These are phyloP conservation scores for Cystofilobasidium ferigula DNA, from an alignment of 768 basidiomycete species.

Conservation along the genomic window DNA sequence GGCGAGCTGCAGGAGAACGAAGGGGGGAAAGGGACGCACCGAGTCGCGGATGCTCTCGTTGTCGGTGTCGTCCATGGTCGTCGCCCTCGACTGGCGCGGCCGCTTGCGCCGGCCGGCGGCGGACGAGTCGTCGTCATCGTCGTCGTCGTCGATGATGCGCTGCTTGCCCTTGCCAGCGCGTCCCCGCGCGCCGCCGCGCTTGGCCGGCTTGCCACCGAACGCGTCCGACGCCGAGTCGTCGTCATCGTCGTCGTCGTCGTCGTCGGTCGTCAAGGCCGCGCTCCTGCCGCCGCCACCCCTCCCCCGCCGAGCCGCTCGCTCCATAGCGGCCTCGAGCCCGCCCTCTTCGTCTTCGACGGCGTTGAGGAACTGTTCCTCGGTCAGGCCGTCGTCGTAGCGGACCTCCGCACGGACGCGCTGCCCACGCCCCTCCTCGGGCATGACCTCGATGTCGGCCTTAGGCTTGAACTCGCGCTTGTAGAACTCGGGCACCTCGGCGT, in stretches of 20 bases:
- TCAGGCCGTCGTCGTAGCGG: slow-evolving; percentile 84
- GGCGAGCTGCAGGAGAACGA: background rate
- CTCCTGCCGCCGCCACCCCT: background rate
- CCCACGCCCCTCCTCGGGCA: slow-evolving; percentile 59
- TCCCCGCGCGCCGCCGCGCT: slow-evolving; percentile 68
- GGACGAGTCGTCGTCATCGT: slow-evolving; percentile 33
- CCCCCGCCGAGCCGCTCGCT: slow-evolving; percentile 27
- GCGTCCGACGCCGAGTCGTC: slow-evolving; percentile 12
- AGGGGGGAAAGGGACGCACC: slow-evolving; percentile 31
- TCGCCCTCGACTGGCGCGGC: slow-evolving; percentile 44
- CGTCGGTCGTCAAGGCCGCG: background rate
- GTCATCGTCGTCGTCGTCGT: slow-evolving; percentile 17
- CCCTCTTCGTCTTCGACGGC: slow-evolving; percentile 35
- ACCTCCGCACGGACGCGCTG: slow-evolving; percentile 72
- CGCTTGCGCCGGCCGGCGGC: slow-evolving; percentile 31
- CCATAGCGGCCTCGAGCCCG: slow-evolving; percentile 31
- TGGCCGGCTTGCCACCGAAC: slow-evolving; percentile 44
- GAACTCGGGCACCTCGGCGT: slow-evolving; percentile 84
- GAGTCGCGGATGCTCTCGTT: slow-evolving; percentile 47
- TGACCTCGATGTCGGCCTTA: slow-evolving; percentile 40
- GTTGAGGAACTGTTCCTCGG: slow-evolving; percentile 84
- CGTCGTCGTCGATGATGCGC: slow-evolving; percentile 40
- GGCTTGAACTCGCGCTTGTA: slow-evolving; percentile 43
- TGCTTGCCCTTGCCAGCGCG: slow-evolving; percentile 59
- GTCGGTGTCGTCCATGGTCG: slow-evolving; percentile 46